Conservation (phyloP, 768 basidiomycete genomes). For the Xanthoconium stramineum region DNA sequence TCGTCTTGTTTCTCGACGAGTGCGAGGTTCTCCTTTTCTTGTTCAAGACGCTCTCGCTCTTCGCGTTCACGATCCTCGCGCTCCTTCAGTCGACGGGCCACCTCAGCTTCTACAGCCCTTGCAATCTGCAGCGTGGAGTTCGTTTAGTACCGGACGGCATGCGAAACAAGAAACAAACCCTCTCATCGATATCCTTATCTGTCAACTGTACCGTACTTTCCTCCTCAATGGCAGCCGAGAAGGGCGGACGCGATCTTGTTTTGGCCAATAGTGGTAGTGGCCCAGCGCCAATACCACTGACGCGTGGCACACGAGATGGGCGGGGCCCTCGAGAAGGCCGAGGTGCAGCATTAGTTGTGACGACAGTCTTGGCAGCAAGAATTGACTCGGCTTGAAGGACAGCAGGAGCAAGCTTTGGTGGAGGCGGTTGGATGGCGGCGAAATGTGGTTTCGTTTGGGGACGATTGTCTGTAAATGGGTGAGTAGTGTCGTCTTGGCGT, state of each 20-base stretch:
- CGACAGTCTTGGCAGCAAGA: slow-evolving; percentile 7
- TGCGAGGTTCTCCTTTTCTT: slow-evolving; percentile 28
- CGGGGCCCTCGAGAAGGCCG: slow-evolving; percentile 26
- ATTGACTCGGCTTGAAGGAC: slow-evolving; percentile 43
- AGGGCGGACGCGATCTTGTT: slow-evolving; percentile 18
- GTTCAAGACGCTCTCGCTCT: slow-evolving; percentile 27
- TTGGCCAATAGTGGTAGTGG: slow-evolving; percentile 23
- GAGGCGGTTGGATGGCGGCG: slow-evolving; percentile 52
- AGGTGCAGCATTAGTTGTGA: slow-evolving; percentile 13
- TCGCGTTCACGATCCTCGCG: slow-evolving; percentile 35
- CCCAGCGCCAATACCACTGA: slow-evolving; percentile 28
- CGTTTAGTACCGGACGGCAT: neutral
- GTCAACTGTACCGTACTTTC: slow-evolving; percentile 36
- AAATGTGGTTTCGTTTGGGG: slow-evolving; percentile 61
- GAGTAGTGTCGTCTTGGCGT: neutral
- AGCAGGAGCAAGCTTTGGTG: slow-evolving; percentile 45
- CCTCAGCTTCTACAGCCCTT: slow-evolving; percentile 71
- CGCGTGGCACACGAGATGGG: slow-evolving; percentile 31
- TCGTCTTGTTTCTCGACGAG: slow-evolving; percentile 12
- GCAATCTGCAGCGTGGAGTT: slow-evolving; percentile 48
- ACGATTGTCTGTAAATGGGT: slow-evolving; percentile 47
- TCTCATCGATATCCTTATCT: slow-evolving; percentile 72
- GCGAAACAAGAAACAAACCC: slow-evolving; percentile 38
- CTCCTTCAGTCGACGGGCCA: slow-evolving; percentile 58
- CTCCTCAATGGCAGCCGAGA: slow-evolving; percentile 11